A percentile compares a stretch with the other conserved stretches of the same genome.
These are phyloP conservation scores for Phanerodontia chrysosporium DNA, from an alignment of 768 basidiomycete genomes.

Conservation along the genomic window DNA sequence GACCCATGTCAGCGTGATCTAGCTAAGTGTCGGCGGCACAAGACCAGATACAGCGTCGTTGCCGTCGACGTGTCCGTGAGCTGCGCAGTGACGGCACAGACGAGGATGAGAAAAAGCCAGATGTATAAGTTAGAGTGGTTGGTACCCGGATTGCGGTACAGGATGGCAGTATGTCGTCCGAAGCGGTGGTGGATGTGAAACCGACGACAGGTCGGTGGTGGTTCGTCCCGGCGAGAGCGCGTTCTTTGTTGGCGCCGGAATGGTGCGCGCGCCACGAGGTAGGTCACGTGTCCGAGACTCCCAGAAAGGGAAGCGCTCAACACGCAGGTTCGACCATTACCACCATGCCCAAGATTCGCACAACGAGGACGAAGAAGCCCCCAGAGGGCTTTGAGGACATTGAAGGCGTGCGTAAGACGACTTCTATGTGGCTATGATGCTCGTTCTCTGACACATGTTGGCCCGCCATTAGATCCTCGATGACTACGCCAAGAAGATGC, in stretches of 20 bases:
- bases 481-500: conserved; percentile 98
- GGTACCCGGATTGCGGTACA: background rate
- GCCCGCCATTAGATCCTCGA: conserved; percentile 70
- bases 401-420: conserved; percentile 51
- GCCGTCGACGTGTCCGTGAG: conserved; percentile 3
- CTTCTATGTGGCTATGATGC: background rate
- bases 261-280: conserved; percentile 10
- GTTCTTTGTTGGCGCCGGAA: conserved; percentile 7
- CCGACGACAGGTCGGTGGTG: background rate
- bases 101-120: background rate
- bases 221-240: conserved; percentile 7
- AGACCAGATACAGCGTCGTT: background rate
- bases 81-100: background rate
- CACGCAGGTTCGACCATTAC: conserved; percentile 8
- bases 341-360: conserved; percentile 89
- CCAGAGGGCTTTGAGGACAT: conserved; percentile 97
- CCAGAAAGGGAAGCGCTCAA: background rate
- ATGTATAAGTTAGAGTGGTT: background rate
- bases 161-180: background rate
- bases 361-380: conserved; percentile 87
- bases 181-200: background rate
- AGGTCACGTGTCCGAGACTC: conserved; percentile 11
- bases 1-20: conserved; percentile 45
- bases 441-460: background rate
- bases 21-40: background rate